Base-by-base conservation (phyloP, 176 grass and related monocot genomes). In the Avena eriantha region DNA sequence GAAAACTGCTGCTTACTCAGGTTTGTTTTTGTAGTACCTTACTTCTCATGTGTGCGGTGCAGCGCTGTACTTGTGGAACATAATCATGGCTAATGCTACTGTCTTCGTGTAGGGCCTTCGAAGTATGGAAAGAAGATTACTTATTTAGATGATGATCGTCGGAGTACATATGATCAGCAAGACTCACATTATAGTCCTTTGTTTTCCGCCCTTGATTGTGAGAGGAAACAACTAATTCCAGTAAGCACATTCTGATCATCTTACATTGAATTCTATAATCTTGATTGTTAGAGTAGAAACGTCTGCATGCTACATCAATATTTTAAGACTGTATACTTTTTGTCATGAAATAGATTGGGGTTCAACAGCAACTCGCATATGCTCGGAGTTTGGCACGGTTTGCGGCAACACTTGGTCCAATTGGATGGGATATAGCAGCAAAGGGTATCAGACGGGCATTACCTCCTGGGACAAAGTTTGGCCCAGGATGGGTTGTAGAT, bases 361-460 rank as follows among this genome's bases (percentile, higher is more conserved):
- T 93, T 82, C 88, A 89, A 47, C 80, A 81, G 57, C 85, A 87
- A 69, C 79, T 87, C 84, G 82, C 91, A 58, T 95, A 91, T 77
- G 84, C 91, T 80, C 90, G 89, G 78, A 95, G 93, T 48, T 75
- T 95, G 88, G 86, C 86, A 12, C 73, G 91, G 70, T 95, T 95
- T 45, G 86, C 86, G 36, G 78, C 84, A 74, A 87, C 81, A 51
- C 71, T 93, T 19, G 91, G 93, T 19, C 89, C 91, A 13, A 22
- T 84, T 83, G 93, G 84, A 69, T 93, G 88, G 93, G 89, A 80
- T 87, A 85, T 91, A 76, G 93, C 86, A 77, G 82, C 91, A 57
- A 86, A 87, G 53, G 80, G 84, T 79, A 89, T 93, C 57, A 86
- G 78, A 59, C 57, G 69, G 41, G 84, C 85, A 56, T 78, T 95